Evolutionary conservation across 441 rosid species (phyloP).

Genomic region (Theobroma grandiflorum): DNA sequence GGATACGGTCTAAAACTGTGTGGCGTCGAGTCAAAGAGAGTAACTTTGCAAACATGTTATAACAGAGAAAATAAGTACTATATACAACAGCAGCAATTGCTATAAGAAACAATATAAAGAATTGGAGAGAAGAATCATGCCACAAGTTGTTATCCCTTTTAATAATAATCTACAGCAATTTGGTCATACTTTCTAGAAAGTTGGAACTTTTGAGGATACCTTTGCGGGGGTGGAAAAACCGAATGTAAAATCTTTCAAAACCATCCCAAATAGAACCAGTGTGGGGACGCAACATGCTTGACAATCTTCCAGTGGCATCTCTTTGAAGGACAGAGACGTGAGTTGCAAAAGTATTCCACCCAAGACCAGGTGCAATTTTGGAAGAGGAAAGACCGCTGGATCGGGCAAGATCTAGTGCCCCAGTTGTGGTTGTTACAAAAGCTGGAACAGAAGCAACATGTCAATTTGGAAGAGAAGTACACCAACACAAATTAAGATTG

Average conservation of each 20-base stretch:
- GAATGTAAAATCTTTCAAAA: conserved; percentile 50
- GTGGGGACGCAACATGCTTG: conserved; percentile 36
- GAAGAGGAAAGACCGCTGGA: conserved; percentile 41
- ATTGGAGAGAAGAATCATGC: not conserved
- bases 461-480: conserved; percentile 1
- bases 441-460: conserved; percentile 40
- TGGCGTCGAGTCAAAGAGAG: not conserved
- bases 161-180: not conserved
- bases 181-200: not conserved
- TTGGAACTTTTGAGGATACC: conserved; percentile 41
- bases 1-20: conserved; percentile 2
- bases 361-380: conserved; percentile 38
- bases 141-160: not conserved
- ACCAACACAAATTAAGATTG: not conserved
- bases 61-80: conserved; percentile 11
- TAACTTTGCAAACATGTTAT: conserved; percentile 2
- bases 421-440: conserved; percentile 51
- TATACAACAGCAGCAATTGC: not conserved
- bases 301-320: conserved; percentile 55
- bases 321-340: conserved; percentile 48
- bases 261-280: conserved; percentile 49
- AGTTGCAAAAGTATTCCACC: conserved; percentile 56
- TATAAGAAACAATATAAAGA: not conserved
- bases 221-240: conserved; percentile 47
- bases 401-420: conserved; percentile 45